Conservation (phyloP, 1,284 basidiomycete species). For the Microbotryomycetes sp. region DNA sequence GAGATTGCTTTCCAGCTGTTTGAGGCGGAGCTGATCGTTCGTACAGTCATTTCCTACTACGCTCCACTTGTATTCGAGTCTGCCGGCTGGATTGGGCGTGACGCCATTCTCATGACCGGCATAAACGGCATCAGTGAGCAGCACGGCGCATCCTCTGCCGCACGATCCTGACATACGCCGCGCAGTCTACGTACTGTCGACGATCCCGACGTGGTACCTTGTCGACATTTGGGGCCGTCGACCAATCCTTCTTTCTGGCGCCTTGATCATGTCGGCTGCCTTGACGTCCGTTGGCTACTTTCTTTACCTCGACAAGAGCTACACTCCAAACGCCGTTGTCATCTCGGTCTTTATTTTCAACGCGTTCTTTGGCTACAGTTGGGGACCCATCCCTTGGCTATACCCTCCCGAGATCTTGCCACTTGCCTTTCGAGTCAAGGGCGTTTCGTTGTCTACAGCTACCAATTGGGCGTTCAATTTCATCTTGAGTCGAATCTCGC, state of each 20-base stretch:
- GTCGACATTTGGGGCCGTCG: slow-evolving; percentile 88
- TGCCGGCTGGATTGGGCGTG: slow-evolving; percentile 95
- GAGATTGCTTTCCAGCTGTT: too few species aligned
- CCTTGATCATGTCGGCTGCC: slow-evolving; percentile 68
- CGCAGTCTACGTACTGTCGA: slow-evolving; percentile 26
- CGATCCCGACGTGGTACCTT: slow-evolving; percentile 72
- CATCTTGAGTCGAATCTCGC: slow-evolving; percentile 38
- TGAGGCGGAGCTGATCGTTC: neutral
- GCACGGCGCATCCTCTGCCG: slow-evolving; percentile 63
- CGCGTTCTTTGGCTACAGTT: slow-evolving; percentile 81
- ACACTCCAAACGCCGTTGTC: slow-evolving; percentile 74
- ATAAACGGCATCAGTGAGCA: slow-evolving; percentile 61
- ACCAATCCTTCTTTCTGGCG: slow-evolving; percentile 82
- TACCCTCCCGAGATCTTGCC: slow-evolving; percentile 92
- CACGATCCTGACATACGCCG: slow-evolving; percentile 64
- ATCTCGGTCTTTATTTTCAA: slow-evolving; percentile 89
- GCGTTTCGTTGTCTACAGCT: slow-evolving; percentile 84
- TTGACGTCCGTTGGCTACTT: slow-evolving; percentile 78
- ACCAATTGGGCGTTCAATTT: slow-evolving; percentile 65
- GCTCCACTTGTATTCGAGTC: slow-evolving; percentile 50
- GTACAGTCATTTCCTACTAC: slow-evolving; percentile 83
- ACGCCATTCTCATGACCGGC: slow-evolving; percentile 95
- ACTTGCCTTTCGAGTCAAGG: slow-evolving; percentile 80
- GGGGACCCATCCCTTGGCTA: slow-evolving; percentile 69
- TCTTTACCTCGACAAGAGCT: slow-evolving; percentile 73